These are phyloP conservation scores for Rosa multiflora DNA, from an alignment of 306 rosid species.

Conservation along the genomic window DNA sequence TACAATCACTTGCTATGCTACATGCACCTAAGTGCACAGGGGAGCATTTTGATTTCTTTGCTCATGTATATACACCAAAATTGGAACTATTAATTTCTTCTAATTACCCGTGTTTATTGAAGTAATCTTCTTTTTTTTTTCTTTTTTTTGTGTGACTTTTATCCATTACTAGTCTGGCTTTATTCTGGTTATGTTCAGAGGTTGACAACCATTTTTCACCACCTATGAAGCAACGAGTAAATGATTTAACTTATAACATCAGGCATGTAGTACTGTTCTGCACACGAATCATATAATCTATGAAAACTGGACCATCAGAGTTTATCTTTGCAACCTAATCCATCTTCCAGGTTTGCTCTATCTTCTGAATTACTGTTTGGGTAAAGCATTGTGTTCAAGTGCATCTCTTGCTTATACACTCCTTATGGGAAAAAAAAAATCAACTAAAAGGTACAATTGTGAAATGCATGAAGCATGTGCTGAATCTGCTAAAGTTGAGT, in stretches of 20 bases:
- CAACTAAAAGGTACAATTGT: neutral
- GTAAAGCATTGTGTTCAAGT: neutral
- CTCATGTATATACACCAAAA: neutral
- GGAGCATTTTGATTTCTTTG: neutral
- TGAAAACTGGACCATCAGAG: neutral
- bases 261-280: neutral
- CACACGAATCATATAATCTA: neutral
- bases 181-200: neutral
- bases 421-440: neutral
- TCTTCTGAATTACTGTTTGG: neutral
- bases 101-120: neutral
- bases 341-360: neutral
- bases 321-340: neutral
- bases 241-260: neutral
- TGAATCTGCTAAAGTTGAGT: slow-evolving; percentile 24
- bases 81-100: neutral
- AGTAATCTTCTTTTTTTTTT: neutral
- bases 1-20: neutral
- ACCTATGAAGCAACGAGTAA: neutral
- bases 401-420: neutral
- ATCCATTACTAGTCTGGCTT: neutral
- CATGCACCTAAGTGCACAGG: neutral
- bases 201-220: neutral
- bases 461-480: neutral
- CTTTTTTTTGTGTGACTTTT: neutral